These are phyloP conservation scores for Cercospora sp. DNA, from an alignment of 2,329 filamentous ascomycete genomes.

Conservation along the genomic window DNA sequence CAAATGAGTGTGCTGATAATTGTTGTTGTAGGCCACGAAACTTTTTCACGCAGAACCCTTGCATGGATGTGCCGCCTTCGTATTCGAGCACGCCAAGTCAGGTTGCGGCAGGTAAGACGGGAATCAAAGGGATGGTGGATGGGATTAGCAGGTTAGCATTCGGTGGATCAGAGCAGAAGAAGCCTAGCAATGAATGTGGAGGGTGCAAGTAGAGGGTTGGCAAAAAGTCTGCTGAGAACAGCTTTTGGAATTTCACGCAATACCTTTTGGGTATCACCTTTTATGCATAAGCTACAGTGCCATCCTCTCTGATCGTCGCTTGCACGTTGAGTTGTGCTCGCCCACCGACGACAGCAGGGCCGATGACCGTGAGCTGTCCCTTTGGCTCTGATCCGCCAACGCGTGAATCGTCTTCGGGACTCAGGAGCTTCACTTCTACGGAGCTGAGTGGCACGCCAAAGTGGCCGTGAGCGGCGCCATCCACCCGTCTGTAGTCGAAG, in stretches of 20 bases:
- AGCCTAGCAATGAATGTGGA: constrained; percentile 33
- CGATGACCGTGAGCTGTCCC: constrained; percentile 63
- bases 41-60: constrained; percentile 80
- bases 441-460: constrained; percentile 81
- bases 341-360: constrained; percentile 70
- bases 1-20: not conserved
- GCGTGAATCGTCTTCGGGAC: constrained; percentile 48
- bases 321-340: constrained; percentile 64
- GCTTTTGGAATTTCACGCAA: not conserved
- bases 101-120: constrained; percentile 46
- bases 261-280: not conserved
- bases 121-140: constrained; percentile 50
- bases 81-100: constrained; percentile 73
- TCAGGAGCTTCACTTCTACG: constrained; percentile 65
- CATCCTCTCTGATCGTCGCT: constrained; percentile 68
- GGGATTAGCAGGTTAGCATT: constrained; percentile 53
- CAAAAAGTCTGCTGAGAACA: constrained; percentile 42
- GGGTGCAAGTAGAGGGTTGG: not conserved
- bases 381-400: constrained; percentile 60
- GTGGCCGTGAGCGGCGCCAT: constrained; percentile 56
- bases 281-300: constrained; percentile 59
- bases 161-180: constrained; percentile 41
- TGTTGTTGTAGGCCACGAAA: constrained; percentile 59
- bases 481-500: constrained; percentile 74
- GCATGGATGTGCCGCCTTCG: constrained; percentile 76